Percentiles rank a stretch among this genome's conserved stretches.
These are phyloP conservation scores for Solanum chiquidenum DNA, from an alignment of 257 asterid genomes.

Conservation along the genomic window DNA sequence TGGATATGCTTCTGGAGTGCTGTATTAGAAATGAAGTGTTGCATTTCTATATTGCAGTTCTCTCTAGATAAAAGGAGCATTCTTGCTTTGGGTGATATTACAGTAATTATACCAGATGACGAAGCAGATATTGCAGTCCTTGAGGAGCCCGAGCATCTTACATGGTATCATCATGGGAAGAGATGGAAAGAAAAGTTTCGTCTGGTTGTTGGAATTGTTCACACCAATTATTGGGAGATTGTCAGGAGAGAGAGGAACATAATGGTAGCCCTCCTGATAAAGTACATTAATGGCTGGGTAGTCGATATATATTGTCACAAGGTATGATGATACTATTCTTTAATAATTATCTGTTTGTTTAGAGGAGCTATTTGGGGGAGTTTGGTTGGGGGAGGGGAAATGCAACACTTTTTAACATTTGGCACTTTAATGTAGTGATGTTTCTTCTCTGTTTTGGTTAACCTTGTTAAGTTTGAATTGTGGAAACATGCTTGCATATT, in stretches of 20 bases:
- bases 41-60: slow-evolving; percentile 40
- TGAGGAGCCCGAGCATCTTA: slow-evolving; percentile 99
- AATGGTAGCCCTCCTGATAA: slow-evolving; percentile 62
- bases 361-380: background rate
- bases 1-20: background rate
- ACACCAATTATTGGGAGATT: slow-evolving; percentile 86
- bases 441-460: background rate
- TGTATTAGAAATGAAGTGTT: background rate
- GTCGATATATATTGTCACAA: slow-evolving; percentile 82
- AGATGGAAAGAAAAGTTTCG: slow-evolving; percentile 86
- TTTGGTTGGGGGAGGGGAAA: background rate
- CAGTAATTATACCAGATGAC: slow-evolving; percentile 78
- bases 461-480: background rate
- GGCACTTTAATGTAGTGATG: background rate
- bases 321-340: slow-evolving; percentile 30
- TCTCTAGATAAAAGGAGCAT: slow-evolving; percentile 82
- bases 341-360: background rate
- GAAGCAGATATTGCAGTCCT: slow-evolving; percentile 95
- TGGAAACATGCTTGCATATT: background rate
- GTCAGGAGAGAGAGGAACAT: slow-evolving; percentile 91
- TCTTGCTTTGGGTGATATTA: slow-evolving; percentile 86
- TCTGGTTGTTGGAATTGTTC: slow-evolving; percentile 82
- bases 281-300: slow-evolving; percentile 86
- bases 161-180: slow-evolving; percentile 98
- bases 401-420: background rate